Evolutionary conservation across 2,329 filamentous ascomycete species (phyloP), one percentile per base, ranked within the genome.

Genomic region (Trichocomaceae sp.): DNA sequence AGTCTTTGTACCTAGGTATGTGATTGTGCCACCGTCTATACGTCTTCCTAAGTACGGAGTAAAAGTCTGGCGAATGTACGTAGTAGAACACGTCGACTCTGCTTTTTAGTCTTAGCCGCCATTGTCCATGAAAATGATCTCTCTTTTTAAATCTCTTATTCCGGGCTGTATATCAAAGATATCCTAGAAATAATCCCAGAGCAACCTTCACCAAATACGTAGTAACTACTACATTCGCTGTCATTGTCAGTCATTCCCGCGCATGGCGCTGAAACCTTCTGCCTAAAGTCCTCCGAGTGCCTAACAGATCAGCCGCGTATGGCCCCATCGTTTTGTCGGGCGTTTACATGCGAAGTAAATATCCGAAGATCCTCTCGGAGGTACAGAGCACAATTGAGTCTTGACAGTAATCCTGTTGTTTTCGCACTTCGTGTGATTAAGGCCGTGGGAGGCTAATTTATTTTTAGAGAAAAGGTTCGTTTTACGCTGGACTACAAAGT

Each of bases 251-350:
- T 10, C 29, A 33, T 33, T 33, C 35, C 35, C 35, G 35, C 35
- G 35, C 9, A 17, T 17, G 9, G 35, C 35, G 35, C 35, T 39
- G 35, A 35, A 39, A 8, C 23, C 23, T 26, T 26, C 23, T 26
- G 23, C 26, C 26, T 29, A 8, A 29, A 29, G 26, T 10, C 26
- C 26, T 29, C 26, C 26, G 8, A 29, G 33, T 50, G 47, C 17
- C 39, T 50, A 23, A 29, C 48, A 37, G 41, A 37, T 37, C 49
- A 51, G 49, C 49, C 49, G 39, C 50, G n/a, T 12, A 52, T 46
- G 41, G 41, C 50, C 50, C 50, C 48, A 37, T 23, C 39, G 17
- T 42, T 22, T 41, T 41, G 15, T 6, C 37, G 10, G 39, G 22
- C 17, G 17, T 42, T 5, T 42, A 20, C 8, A 17, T 41, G 12